These are phyloP conservation scores for Ophiostoma perfectum DNA, from an alignment of 2,329 filamentous ascomycete genomes.

Conservation along the genomic window DNA sequence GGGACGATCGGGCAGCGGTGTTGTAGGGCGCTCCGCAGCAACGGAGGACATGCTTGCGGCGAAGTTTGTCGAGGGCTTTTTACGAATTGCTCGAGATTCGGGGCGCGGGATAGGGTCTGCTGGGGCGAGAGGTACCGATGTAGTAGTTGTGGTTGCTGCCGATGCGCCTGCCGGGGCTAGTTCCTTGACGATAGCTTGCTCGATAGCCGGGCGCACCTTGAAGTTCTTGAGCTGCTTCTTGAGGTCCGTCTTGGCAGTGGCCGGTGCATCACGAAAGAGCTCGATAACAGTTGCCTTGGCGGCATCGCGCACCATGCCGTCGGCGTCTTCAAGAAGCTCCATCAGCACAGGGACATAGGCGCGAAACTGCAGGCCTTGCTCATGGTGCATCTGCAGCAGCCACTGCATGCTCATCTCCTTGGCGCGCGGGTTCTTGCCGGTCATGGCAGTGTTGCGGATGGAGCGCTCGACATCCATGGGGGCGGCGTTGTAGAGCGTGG, in stretches of 20 bases:
- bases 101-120: conserved; percentile 38
- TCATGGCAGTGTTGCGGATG: conserved; percentile 71
- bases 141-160: conserved; percentile 25
- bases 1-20: conserved; percentile 57
- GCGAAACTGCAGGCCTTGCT: conserved; percentile 73
- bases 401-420: conserved; percentile 83
- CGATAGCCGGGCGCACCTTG: conserved; percentile 81
- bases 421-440: conserved; percentile 72
- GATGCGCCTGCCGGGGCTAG: conserved; percentile 49
- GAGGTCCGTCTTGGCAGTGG: conserved; percentile 78
- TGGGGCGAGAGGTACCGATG: neutral
- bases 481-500: conserved; percentile 67
- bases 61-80: conserved; percentile 33
- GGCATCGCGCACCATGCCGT: conserved; percentile 77
- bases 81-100: conserved; percentile 30
- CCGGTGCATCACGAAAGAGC: conserved; percentile 76
- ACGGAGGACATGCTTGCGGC: conserved; percentile 49
- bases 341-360: conserved; percentile 77
- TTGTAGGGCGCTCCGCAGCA: conserved; percentile 48
- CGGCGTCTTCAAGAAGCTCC: conserved; percentile 82
- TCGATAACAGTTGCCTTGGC: conserved; percentile 81
- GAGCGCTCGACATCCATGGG: conserved; percentile 71
- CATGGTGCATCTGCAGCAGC: conserved; percentile 81
- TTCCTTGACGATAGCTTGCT: conserved; percentile 71
- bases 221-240: conserved; percentile 79